phyloP scores from a whole-genome alignment of 2,329 filamentous ascomycete species.

The Mollisiaceae sp. region DNA sequence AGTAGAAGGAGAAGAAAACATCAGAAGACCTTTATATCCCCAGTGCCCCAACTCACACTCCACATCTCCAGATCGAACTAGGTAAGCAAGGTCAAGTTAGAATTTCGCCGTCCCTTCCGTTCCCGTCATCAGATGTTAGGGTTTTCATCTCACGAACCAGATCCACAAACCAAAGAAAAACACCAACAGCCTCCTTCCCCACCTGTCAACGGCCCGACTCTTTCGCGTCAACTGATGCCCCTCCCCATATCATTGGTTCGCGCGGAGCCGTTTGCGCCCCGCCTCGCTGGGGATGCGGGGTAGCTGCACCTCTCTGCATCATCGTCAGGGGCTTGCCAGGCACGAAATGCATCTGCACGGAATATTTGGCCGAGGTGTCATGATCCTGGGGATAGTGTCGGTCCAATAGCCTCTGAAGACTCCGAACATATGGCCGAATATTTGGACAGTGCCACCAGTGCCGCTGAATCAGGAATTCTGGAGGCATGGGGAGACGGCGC shows the following conservation, averaged over 20 bases:
- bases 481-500: neutral
- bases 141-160: no score
- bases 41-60: neutral
- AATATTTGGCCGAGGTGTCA: neutral
- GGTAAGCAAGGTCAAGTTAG: no score
- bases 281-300: constrained; percentile 1
- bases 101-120: neutral
- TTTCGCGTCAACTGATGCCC: neutral
- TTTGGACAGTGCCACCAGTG: no score
- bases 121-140: neutral
- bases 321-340: neutral
- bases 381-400: neutral
- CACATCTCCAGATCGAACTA: neutral
- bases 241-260: neutral
- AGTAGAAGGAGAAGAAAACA: neutral
- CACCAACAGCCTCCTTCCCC: neutral
- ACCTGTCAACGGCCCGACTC: constrained; percentile 4
- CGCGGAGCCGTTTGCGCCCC: neutral
- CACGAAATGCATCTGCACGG: neutral
- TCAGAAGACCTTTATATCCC: constrained; percentile 1
- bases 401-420: neutral
- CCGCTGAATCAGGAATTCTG: neutral
- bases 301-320: neutral
- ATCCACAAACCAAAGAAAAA: neutral
- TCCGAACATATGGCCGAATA: constrained; percentile 16